phyloP scores from a whole-genome alignment of 1,284 basidiomycete genomes.

The Sphagnurus paluster region DNA sequence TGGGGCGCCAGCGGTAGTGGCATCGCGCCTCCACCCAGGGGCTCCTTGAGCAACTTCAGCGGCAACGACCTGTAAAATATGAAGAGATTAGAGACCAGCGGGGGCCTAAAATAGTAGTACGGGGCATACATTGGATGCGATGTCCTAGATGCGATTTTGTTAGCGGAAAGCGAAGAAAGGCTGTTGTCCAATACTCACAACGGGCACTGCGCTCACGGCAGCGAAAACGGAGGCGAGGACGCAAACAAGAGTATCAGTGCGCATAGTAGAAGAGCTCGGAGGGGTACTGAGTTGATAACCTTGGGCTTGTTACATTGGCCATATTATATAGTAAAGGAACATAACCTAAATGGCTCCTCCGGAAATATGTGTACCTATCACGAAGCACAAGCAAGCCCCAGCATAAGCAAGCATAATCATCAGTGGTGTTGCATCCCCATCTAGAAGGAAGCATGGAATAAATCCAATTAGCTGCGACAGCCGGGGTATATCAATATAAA shows the following conservation, averaged over 20 bases:
- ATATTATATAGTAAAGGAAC: constrained; percentile 20
- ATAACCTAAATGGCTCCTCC: constrained; percentile 18
- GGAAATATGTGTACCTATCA: constrained; percentile 20
- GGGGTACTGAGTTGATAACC: constrained; percentile 6
- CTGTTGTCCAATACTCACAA: constrained; percentile 7
- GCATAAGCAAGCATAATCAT: constrained; percentile 10
- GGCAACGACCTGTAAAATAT: background rate
- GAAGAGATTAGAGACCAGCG: background rate
- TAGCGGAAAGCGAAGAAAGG: background rate
- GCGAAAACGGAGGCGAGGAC: constrained; percentile 11
- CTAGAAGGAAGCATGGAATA: constrained; percentile 10
- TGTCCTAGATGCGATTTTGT: background rate
- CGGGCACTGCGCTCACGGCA: constrained; percentile 10
- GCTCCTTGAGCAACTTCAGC: no score
- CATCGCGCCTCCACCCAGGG: no score
- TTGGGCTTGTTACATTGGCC: constrained; percentile 8
- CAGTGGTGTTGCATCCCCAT: constrained; percentile 18
- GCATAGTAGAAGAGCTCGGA: constrained; percentile 11
- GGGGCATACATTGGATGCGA: constrained; percentile 3
- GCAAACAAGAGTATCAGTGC: constrained; percentile 8
- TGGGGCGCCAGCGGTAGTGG: no score
- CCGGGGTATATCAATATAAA: constrained; percentile 8
- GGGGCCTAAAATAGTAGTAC: background rate
- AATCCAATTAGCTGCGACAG: constrained; percentile 5
- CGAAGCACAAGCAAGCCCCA: constrained; percentile 12